Base-by-base conservation (phyloP, 768 basidiomycete genomes). In the Hypholoma fasciculare region DNA sequence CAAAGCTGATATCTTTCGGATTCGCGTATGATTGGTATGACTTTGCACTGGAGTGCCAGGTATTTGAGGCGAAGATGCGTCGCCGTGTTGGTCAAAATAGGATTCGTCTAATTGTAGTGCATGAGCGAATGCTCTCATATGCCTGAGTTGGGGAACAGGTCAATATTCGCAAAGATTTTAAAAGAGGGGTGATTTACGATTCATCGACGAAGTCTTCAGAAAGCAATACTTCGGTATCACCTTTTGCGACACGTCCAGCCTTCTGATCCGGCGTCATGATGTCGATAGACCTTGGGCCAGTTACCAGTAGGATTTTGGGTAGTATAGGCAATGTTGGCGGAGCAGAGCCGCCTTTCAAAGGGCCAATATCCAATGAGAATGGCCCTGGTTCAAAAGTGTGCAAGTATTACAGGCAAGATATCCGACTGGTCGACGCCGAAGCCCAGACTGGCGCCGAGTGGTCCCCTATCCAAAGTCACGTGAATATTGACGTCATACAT, bases 1-100 rank as follows among this genome's bases (percentile, higher is more conserved):
- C 50, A 93, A 74, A 1, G 92, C 92, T 51, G 90, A 86, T 6
- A 96, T 85, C 73, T 92, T 94, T 67, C 85, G 82, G 20, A 92
- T 81, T 16, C 90, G 86, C 6, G 65, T 67, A 63, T 72, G 62
- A 50, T 62, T 62, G 4, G 66, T 67, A 62, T 71, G 61, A 50
- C 61, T 62, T 40, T 68, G 64, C 40, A 61, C 59, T 6, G 79
- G 78, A 27, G 73, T 74, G n/a, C 74, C 76, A 58, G 76, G 78
- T 47, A 76, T 68, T 38, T 73, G 69, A 8, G 74, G 72, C 19
- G 76, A 78, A 27, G 71, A 68, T n/a, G 62, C 63, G 48, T 65
- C 65, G 14, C 63, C 70, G 26, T 69, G 67, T 49, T 69, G 70
- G 51, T 76, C 74, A 54, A 73, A 69, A 56, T 70, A 70, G 14